Evolutionary conservation across 371 early-diverging fungal genomes (phyloP).

Genomic region (Batkoa obscura): DNA sequence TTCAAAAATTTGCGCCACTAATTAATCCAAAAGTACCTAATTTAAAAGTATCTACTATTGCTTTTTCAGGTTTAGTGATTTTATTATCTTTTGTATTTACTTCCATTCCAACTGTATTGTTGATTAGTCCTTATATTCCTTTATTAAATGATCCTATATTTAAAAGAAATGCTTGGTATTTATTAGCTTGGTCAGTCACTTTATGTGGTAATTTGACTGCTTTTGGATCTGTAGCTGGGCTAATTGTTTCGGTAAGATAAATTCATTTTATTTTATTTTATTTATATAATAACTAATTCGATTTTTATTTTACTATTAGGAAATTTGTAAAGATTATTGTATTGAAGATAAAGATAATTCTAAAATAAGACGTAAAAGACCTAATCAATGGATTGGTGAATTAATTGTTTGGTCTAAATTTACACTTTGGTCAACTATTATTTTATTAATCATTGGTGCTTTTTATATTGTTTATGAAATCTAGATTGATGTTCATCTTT

Average conservation of each 20-base stretch:
- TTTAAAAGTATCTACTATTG: background rate
- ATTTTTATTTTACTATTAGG: background rate
- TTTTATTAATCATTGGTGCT: slow-evolving; percentile 5
- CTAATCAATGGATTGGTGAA: slow-evolving; percentile 5
- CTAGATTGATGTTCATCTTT: no score
- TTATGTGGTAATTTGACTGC: slow-evolving; percentile 8
- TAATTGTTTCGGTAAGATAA: slow-evolving; percentile 6
- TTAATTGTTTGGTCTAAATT: slow-evolving; percentile 6
- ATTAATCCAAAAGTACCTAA: background rate
- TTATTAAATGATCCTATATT: background rate
- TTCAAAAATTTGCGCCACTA: background rate
- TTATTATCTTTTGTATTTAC: slow-evolving; percentile 6
- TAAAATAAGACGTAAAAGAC: background rate
- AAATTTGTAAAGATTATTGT: slow-evolving; percentile 3
- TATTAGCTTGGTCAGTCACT: slow-evolving; percentile 8
- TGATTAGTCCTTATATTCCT: slow-evolving; percentile 6
- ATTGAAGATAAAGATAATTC: background rate
- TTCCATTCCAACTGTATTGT: slow-evolving; percentile 7
- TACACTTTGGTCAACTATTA: slow-evolving; percentile 7
- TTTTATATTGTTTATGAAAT: background rate
- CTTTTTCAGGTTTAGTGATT: background rate
- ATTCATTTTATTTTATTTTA: background rate
- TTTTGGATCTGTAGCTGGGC: slow-evolving; percentile 7
- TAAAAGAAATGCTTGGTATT: slow-evolving; percentile 1
- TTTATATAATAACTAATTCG: background rate